A percentile compares a stretch with the other conserved stretches of the same genome.
Conservation (phyloP, 2,329 filamentous ascomycete species). For the Aureobasidium sp. region DNA sequence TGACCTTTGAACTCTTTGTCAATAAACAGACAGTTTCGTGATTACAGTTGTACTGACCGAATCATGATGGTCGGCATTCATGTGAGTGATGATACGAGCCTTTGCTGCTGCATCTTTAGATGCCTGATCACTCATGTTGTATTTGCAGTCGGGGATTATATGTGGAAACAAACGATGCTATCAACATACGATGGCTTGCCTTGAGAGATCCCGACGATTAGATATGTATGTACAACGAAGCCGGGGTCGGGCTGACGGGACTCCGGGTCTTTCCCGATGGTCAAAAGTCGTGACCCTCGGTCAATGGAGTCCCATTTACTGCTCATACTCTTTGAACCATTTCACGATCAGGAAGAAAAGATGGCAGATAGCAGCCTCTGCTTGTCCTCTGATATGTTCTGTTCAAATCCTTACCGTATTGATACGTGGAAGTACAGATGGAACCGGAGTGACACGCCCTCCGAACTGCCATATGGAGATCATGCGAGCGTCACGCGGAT, state of each 20-base stretch:
- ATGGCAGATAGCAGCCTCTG: background rate
- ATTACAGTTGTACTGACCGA: constrained; percentile 41
- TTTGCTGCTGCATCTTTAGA: constrained; percentile 45
- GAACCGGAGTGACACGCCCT: background rate
- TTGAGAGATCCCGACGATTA: background rate
- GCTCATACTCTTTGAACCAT: background rate
- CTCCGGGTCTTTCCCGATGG: background rate
- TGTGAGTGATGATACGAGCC: constrained; percentile 66
- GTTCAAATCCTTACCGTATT: background rate
- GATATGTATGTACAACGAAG: constrained; percentile 3
- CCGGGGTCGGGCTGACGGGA: background rate
- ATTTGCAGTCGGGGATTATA: background rate
- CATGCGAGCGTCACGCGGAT: background rate
- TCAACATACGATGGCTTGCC: background rate
- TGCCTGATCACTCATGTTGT: constrained; percentile 19
- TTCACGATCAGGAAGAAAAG: background rate
- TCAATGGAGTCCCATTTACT: background rate
- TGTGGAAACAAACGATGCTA: background rate
- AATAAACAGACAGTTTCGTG: background rate
- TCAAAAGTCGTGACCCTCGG: background rate
- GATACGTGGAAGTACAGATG: background rate
- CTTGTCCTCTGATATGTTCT: background rate
- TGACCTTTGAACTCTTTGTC: constrained; percentile 38
- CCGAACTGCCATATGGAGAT: background rate
- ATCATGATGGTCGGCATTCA: constrained; percentile 75